Conservation (phyloP, 768 basidiomycete species). For the Suillus sp. region DNA sequence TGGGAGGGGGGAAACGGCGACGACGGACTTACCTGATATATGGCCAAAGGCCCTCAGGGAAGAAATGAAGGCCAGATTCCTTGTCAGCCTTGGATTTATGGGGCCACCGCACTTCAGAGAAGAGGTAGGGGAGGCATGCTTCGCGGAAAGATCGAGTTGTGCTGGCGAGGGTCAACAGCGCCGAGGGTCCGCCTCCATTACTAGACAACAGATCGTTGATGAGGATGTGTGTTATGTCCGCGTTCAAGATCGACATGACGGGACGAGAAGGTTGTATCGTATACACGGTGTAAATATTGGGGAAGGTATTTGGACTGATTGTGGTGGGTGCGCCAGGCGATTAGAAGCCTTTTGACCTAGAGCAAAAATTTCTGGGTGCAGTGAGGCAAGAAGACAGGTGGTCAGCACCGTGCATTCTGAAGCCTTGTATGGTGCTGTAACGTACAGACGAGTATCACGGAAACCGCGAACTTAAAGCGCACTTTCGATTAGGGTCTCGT, state of each 20-base stretch:
- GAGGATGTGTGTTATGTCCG: constrained; percentile 37
- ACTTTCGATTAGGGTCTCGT: neutral
- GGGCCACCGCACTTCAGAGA: constrained; percentile 36
- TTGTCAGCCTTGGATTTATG: constrained; percentile 31
- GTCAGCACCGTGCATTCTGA: constrained; percentile 12
- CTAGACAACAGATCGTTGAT: constrained; percentile 27
- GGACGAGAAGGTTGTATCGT: constrained; percentile 6
- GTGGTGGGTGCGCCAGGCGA: constrained; percentile 10
- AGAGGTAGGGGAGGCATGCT: constrained; percentile 35
- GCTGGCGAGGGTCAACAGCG: constrained; percentile 28
- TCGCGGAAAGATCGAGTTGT: constrained; percentile 30
- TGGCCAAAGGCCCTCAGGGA: constrained; percentile 32
- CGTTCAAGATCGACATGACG: constrained; percentile 34
- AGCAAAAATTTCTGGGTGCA: constrained; percentile 5
- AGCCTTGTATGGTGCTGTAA: constrained; percentile 11
- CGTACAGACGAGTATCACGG: constrained; percentile 20
- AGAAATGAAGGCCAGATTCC: constrained; percentile 29
- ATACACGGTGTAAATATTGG: constrained; percentile 11
- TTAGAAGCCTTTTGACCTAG: constrained; percentile 8
- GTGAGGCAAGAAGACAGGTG: constrained; percentile 12
- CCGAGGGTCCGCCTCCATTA: constrained; percentile 7
- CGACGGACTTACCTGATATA: constrained; percentile 30
- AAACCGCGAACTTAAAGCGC: constrained; percentile 11
- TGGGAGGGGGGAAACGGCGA: neutral
- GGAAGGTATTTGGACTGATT: constrained; percentile 6